Base-by-base conservation (phyloP, 192 early-diverging fungal genomes). In the Linderina pennispora region DNA sequence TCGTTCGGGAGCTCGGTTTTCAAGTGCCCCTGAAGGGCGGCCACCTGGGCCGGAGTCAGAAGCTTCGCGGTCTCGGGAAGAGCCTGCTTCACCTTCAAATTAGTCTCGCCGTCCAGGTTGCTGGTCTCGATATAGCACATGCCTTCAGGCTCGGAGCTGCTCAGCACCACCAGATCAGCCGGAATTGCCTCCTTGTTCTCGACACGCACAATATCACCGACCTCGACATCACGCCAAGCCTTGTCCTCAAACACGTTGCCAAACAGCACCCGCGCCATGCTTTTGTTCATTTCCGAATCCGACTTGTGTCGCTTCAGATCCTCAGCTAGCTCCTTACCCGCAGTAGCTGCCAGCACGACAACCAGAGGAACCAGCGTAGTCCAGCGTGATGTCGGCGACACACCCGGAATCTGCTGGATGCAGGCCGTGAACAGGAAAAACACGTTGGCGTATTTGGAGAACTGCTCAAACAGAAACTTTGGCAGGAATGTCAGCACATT, bases 91-190 rank as follows among this genome's bases (percentile, higher is more conserved):
- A 98, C 91, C 61, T 98, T 98, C 35, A 98, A 74, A 62, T 98
- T 98, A 15, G 92, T 94, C 68, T 98, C 96, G 41, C 96, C 96
- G 58, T 98, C 96, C 40, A 98, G 74, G 65, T 97, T 97, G 54
- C 88, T 91, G 50, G 96, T 98, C 66, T 98, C 96, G 45, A 98
- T 93, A 53, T 98, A 98, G 62, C 89, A 91, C 65, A 97, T 76
- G 24, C 89, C 93, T 64, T 98, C 93, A 13, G 93, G 96, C 58
- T 97, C 96, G 11, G 83, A 87, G 31, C 85, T 88, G 75, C 88
- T 91, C 13, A 98, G 50, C 19, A 98, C 53, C 18, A 97, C 74
- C 50, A 98, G 57, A 69, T 98, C 96, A 1, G 93, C 96, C 0
- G 92, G 90, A 48, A 98, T 90, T 28, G 84, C 81, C 51, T 93